Evolutionary conservation across 352 stramenopile genomes (phyloP), one percentile per base, ranked within the genome.

Genomic region (Peronospora belbahrii): DNA sequence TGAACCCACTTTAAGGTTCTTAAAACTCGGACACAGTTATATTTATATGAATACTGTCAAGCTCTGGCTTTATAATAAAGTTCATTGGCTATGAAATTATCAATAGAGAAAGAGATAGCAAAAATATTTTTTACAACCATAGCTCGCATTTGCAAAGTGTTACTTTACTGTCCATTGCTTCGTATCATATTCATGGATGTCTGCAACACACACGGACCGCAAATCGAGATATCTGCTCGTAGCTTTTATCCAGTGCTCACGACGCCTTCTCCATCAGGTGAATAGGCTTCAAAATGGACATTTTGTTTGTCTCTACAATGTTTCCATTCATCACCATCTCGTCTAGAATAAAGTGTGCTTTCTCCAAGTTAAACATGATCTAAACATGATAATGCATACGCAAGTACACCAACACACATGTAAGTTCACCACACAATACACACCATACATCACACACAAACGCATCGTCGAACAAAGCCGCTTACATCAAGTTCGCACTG

Each of bases 281-380:
- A 59, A 99, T 96, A 7, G 96, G 95, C 68, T 97, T 97, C 43
- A 99, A 77, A 52, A 99, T 95, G 57, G 98, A 99, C 33, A 94
- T 80, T 61, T 98, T 99, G 77, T 99, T 99, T 17, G 96, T 98
- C 64, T 99, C 96, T 39, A 98, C 95, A 50, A 99, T 97, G 62
- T 94, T 97, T 22, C 97, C 97, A 81, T 99, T 99, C 82, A 98
- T 97, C 42, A 99, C 89, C 95, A 99, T 99, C 65, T 96, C 85
- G 60, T 96, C 83, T 38, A 93, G 52, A 40, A 95, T 91, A 51
- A 94, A 95, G 56, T 95, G 84, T 33, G 83, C 84, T 55, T 94
- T 95, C 56, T 95, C 84, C 47, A 95, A 59, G 59, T 95, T 95
- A 55, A 95, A 94, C 84, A 95, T 95, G 63, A 95, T 90, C 83